phyloP scores from a whole-genome alignment of 176 grass and related monocot species.

The Eragrostis curvula region DNA sequence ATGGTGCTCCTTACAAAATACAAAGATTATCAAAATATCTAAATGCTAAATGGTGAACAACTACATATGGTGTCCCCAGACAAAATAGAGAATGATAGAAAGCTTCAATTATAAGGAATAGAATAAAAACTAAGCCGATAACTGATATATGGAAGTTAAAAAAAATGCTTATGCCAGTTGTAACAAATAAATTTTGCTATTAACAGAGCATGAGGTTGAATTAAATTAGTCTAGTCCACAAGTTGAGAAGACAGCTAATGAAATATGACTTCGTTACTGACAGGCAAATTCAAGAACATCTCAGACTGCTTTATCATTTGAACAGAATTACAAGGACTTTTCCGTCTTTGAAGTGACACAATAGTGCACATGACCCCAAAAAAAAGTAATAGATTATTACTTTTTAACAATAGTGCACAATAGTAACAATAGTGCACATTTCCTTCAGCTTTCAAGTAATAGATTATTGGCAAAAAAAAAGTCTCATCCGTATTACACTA shows the following conservation, averaged over 20 bases:
- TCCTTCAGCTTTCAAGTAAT: slow-evolving; percentile 3
- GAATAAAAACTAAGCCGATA: neutral
- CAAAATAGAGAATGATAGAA: too few species aligned
- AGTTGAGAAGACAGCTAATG: neutral
- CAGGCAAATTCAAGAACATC: neutral
- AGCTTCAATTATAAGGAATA: neutral
- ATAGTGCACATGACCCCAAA: neutral
- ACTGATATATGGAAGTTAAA: neutral
- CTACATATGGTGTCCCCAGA: neutral
- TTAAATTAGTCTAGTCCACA: neutral
- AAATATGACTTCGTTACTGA: neutral
- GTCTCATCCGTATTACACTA: neutral
- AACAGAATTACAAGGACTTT: neutral
- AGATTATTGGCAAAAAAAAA: neutral
- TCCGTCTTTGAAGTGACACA: slow-evolving; percentile 1
- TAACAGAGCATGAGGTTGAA: neutral
- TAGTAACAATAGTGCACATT: too few species aligned
- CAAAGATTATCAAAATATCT: neutral
- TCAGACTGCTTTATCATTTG: neutral
- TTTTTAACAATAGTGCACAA: too few species aligned
- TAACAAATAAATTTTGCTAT: neutral
- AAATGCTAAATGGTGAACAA: neutral
- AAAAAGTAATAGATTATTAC: neutral
- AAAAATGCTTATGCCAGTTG: neutral
- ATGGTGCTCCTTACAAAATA: neutral